phyloP scores from a whole-genome alignment of 345 rosid genomes.

The Erysimum cheiranthoides region DNA sequence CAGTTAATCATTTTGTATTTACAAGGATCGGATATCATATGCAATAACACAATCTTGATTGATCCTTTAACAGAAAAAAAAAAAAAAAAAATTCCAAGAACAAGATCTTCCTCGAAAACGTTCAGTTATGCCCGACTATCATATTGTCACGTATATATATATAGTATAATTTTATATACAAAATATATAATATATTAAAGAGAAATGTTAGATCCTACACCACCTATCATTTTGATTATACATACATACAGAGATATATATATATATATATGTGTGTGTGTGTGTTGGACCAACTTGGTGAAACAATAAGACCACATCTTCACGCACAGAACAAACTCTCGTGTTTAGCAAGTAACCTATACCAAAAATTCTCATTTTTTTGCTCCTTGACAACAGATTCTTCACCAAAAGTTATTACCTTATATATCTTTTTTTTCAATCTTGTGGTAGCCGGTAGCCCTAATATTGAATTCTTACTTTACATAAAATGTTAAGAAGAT shows the following conservation, averaged over 20 bases:
- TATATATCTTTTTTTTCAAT: not conserved
- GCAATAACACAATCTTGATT: constrained; percentile 15
- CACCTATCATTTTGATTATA: constrained; percentile 16
- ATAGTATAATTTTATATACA: not conserved
- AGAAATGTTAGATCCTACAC: constrained; percentile 9
- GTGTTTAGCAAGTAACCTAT: constrained; percentile 44
- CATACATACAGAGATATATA: no score
- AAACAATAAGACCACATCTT: constrained; percentile 35
- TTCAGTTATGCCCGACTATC: constrained; percentile 2
- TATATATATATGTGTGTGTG: constrained; percentile 1
- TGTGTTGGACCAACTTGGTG: constrained; percentile 39
- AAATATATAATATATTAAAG: not conserved
- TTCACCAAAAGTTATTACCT: constrained; percentile 34
- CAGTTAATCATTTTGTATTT: not conserved
- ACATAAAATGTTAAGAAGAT: not conserved
- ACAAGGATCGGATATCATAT: constrained; percentile 11
- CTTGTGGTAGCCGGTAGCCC: not conserved
- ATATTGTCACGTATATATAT: constrained; percentile 15
- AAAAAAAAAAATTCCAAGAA: constrained; percentile 3
- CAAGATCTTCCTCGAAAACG: constrained; percentile 1
- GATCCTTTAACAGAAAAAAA: not conserved
- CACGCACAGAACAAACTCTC: constrained; percentile 46
- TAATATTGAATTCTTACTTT: constrained; percentile 1
- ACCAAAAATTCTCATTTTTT: not conserved
- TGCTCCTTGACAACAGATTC: constrained; percentile 32